Percentiles rank a stretch among this genome's conserved stretches.
These are phyloP conservation scores for Lindgomyces ingoldianus DNA, from an alignment of 495 filamentous ascomycete species.

Conservation along the genomic window DNA sequence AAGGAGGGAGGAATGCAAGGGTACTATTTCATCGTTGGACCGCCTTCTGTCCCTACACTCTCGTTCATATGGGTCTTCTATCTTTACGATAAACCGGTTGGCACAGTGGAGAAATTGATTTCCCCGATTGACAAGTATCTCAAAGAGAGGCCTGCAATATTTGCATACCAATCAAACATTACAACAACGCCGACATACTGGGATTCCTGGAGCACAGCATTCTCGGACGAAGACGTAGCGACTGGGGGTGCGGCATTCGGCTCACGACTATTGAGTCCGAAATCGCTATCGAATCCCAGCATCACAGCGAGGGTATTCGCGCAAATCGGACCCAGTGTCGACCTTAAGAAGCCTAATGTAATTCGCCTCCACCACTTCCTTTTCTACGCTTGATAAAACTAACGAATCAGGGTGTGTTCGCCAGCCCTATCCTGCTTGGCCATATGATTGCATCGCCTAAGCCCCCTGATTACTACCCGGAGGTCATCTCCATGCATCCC, in stretches of 20 bases:
- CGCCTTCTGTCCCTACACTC: slow-evolving; percentile 16
- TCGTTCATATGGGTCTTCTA: slow-evolving; percentile 18
- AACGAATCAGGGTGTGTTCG: slow-evolving; percentile 5
- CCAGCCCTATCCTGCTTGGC: slow-evolving; percentile 24
- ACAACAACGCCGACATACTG: slow-evolving; percentile 8
- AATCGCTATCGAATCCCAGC: slow-evolving; percentile 20
- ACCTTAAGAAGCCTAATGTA: slow-evolving; percentile 17
- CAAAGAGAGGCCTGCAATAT: background rate
- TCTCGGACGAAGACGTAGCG: slow-evolving; percentile 24
- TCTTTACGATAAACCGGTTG: slow-evolving; percentile 29
- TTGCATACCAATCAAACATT: slow-evolving; percentile 15
- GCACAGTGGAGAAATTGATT: slow-evolving; percentile 20
- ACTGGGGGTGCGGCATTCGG: slow-evolving; percentile 19
- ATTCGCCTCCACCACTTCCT: background rate
- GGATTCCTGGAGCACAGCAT: background rate
- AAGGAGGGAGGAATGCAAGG: slow-evolving; percentile 36
- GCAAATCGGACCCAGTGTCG: slow-evolving; percentile 18
- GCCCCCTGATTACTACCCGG: slow-evolving; percentile 8
- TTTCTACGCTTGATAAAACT: background rate
- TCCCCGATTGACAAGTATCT: slow-evolving; percentile 20
- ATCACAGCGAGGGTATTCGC: slow-evolving; percentile 13
- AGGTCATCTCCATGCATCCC: slow-evolving; percentile 28
- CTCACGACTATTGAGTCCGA: slow-evolving; percentile 21
- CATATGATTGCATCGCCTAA: slow-evolving; percentile 21
- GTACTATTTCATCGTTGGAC: slow-evolving; percentile 30